Conservation (phyloP, 2,329 filamentous ascomycete genomes). For the Hansfordia pulvinata region DNA sequence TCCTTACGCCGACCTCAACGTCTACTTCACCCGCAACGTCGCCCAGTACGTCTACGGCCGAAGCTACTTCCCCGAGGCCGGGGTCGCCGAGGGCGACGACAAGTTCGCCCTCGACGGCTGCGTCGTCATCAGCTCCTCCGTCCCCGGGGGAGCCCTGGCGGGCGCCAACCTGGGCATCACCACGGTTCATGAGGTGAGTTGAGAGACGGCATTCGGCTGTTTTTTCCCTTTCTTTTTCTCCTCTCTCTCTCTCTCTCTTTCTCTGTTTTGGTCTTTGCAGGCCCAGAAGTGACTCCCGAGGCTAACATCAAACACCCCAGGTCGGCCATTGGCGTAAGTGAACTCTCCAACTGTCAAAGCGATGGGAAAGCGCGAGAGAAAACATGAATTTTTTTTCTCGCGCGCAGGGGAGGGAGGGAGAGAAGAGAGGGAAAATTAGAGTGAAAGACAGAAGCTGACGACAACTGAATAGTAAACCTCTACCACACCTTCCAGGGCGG, state of each 20-base stretch:
- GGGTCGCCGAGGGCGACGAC: conserved; percentile 14
- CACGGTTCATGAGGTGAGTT: conserved; percentile 19
- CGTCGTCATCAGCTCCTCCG: conserved; percentile 11
- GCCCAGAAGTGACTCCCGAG: too few relatives aligned
- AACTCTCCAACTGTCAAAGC: neutral
- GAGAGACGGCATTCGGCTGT: too few relatives aligned
- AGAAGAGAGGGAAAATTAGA: too few relatives aligned
- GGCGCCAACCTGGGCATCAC: conserved; percentile 21
- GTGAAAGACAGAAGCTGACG: too few relatives aligned
- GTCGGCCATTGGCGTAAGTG: conserved; percentile 1
- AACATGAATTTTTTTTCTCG: conserved; percentile 2
- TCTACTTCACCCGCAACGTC: conserved; percentile 28
- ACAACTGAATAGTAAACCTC: conserved; percentile 25
- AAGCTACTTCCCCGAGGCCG: conserved; percentile 29
- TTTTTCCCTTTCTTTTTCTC: too few relatives aligned
- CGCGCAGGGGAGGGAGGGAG: too few relatives aligned
- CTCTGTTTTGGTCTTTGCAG: too few relatives aligned
- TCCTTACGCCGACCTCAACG: conserved; percentile 28
- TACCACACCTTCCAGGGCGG: conserved; percentile 27
- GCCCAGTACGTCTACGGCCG: conserved; percentile 24
- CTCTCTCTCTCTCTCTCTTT: too few relatives aligned
- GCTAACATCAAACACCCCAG: too few relatives aligned
- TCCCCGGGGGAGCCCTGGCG: conserved; percentile 12
- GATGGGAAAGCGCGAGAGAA: neutral
- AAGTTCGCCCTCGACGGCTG: conserved; percentile 23